Evolutionary conservation across 1,284 basidiomycete species (phyloP).

Genomic region (Wallemia hederae): DNA sequence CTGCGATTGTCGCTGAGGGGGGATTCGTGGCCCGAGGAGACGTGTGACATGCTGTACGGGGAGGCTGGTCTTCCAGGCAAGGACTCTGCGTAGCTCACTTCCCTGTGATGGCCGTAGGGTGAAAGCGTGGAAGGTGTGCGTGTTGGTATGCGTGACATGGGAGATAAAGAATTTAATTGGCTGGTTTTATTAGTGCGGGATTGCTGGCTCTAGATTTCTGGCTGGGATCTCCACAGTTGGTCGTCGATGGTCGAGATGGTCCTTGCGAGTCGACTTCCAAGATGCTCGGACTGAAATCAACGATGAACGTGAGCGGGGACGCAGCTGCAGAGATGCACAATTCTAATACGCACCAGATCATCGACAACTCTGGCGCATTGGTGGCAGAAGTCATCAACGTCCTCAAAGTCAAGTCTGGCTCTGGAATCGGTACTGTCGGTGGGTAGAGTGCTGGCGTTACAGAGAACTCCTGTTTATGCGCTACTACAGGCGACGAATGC

Average conservation of each 20-base stretch:
- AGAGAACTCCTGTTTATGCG: background rate
- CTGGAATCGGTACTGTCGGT: conserved; percentile 36
- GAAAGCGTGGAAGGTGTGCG: background rate
- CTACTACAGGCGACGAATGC: conserved; percentile 53
- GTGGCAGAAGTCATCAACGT: conserved; percentile 92
- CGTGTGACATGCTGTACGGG: background rate
- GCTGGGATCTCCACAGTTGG: no score
- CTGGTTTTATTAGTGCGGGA: background rate
- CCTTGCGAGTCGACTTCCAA: background rate
- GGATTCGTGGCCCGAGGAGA: background rate
- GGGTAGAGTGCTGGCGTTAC: conserved; percentile 7
- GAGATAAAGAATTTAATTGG: background rate
- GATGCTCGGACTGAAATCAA: conserved; percentile 83
- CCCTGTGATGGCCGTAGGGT: background rate
- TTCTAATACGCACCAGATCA: conserved; percentile 29
- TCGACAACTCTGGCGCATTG: conserved; percentile 95
- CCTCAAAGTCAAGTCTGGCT: conserved; percentile 64
- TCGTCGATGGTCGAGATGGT: no score
- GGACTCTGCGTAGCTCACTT: background rate
- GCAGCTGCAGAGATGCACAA: background rate
- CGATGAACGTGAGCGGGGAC: conserved; percentile 33
- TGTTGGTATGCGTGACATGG: background rate
- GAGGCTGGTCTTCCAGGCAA: background rate
- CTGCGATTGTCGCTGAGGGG: background rate
- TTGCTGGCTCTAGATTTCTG: no score